A percentile compares a stretch with the other conserved stretches of the same genome.
Evolutionary conservation across 2,329 filamentous ascomycete genomes (phyloP).

Genomic region (Trichoderma sp.): DNA sequence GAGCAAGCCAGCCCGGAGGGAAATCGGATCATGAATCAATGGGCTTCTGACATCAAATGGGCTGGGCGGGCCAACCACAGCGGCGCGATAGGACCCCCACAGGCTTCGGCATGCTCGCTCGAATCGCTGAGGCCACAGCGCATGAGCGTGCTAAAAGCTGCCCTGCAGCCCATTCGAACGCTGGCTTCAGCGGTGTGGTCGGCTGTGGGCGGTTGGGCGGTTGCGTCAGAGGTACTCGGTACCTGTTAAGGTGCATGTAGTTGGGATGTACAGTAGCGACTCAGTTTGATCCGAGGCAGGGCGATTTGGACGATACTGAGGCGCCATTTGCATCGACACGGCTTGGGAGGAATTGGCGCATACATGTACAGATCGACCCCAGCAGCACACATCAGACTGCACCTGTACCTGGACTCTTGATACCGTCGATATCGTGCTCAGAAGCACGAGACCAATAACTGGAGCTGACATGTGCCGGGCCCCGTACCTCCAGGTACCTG

Average conservation of each 20-base stretch:
- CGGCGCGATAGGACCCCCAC: not conserved
- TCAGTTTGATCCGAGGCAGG: not conserved
- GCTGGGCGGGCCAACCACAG: not conserved
- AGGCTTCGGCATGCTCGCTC: not conserved
- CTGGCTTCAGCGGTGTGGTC: slow-evolving; percentile 18
- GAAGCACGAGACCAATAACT: slow-evolving; percentile 4
- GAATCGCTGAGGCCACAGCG: not conserved
- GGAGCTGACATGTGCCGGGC: slow-evolving; percentile 1
- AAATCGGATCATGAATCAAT: slow-evolving; percentile 1
- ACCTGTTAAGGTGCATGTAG: not conserved
- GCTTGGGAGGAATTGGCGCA: not conserved
- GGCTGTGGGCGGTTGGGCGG: not conserved
- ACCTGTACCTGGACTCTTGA: not conserved
- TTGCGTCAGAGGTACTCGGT: not conserved
- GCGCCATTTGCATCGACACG: not conserved
- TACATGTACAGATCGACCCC: not conserved
- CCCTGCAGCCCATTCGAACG: not conserved
- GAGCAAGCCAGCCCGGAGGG: not conserved
- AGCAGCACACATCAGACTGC: not conserved
- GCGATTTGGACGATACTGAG: not conserved
- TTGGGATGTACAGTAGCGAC: not conserved
- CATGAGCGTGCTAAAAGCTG: not conserved
- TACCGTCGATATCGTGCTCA: not conserved
- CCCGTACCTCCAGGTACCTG: not conserved
- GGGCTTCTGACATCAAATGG: slow-evolving; percentile 1